Base-by-base conservation (phyloP, 2,329 filamentous ascomycete genomes). In the Hysterium pulicare region DNA sequence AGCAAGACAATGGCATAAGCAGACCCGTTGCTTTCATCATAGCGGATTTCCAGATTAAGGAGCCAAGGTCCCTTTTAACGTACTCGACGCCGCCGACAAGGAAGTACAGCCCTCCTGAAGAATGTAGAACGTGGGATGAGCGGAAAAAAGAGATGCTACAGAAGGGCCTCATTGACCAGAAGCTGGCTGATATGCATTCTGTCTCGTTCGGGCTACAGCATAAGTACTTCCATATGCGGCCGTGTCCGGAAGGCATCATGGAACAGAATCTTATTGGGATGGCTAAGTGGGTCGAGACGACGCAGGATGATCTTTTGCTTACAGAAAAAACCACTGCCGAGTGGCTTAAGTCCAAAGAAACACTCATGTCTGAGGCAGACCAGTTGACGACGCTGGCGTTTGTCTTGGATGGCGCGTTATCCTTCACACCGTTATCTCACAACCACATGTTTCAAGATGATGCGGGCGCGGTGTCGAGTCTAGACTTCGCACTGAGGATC, bases 401-500 rank as follows among this genome's bases (percentile, higher is more conserved):
- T 21, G 41, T 70, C 1, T 67, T 75, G 59, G 75, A 78, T 23
- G 68, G 62, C 0, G 71, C 58, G 0, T 48, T 77, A 3, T 57
- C 71, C 0, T 76, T 77, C 28, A 24, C 70, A 1, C 72, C 74
- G 0, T 47, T 78, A 38, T 59, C 57, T 1, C 72, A 74, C 39
- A 65, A 57, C 38, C 62, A 71, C 8, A 51, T 66, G 58, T 72
- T 64, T 50, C 61, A 76, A 28, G 66, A 71, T 2, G 72, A 77
- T 28, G 62, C 62, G 0, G 64, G 49, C 5, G 71, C 73, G 2
- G 74, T 69, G 39, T 71, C 69, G 2, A 71, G 66, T 8, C 50
- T 78, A n/a, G 75, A 78, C 48, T 78, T 78, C 53, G 68, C 76
- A 3, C 43, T 78, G 42, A 59, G 75, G 0, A 48, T 74, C 5